Conservation (phyloP, 2,329 filamentous ascomycete species). For the Beauveria sp. region DNA sequence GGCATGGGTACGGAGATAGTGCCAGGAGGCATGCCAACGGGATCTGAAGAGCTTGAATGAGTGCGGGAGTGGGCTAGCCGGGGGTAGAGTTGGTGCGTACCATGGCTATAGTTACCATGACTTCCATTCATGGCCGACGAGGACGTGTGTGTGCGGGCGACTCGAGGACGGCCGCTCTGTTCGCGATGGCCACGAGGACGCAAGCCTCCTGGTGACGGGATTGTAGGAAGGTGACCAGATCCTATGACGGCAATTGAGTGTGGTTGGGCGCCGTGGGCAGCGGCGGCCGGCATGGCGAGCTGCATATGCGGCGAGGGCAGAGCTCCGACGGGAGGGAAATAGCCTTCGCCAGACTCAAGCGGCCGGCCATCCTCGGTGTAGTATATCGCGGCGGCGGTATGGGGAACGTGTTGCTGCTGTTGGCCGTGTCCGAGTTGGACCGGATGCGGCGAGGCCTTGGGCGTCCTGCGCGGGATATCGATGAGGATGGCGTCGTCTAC, state of each 20-base stretch:
- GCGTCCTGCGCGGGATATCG: slow-evolving; percentile 74
- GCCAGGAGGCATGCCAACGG: slow-evolving; percentile 34
- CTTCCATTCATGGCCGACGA: slow-evolving; percentile 58
- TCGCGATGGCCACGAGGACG: slow-evolving; percentile 48
- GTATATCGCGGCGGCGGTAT: slow-evolving; percentile 39
- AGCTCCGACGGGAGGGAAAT: slow-evolving; percentile 65
- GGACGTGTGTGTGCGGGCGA: slow-evolving; percentile 66
- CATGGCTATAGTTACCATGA: slow-evolving; percentile 28
- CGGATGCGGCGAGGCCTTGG: slow-evolving; percentile 66
- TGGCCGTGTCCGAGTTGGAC: neutral
- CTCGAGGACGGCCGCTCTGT: slow-evolving; percentile 51
- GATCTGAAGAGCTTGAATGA: slow-evolving; percentile 53
- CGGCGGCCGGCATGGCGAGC: slow-evolving; percentile 30
- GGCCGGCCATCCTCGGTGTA: slow-evolving; percentile 58
- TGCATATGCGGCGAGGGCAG: slow-evolving; percentile 34
- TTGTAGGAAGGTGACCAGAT: slow-evolving; percentile 69
- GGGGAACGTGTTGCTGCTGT: slow-evolving; percentile 25
- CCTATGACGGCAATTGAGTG: slow-evolving; percentile 74
- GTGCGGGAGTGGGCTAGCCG: slow-evolving; percentile 45
- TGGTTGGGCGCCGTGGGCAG: slow-evolving; percentile 25
- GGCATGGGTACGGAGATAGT: slow-evolving; percentile 45
- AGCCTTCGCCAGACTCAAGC: slow-evolving; percentile 65
- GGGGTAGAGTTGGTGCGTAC: slow-evolving; percentile 27
- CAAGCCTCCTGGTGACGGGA: slow-evolving; percentile 75
- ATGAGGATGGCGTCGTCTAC: slow-evolving; percentile 88